Evolutionary conservation across 106 monocot species (phyloP).

Genomic region (Xerophyta viscosa): DNA sequence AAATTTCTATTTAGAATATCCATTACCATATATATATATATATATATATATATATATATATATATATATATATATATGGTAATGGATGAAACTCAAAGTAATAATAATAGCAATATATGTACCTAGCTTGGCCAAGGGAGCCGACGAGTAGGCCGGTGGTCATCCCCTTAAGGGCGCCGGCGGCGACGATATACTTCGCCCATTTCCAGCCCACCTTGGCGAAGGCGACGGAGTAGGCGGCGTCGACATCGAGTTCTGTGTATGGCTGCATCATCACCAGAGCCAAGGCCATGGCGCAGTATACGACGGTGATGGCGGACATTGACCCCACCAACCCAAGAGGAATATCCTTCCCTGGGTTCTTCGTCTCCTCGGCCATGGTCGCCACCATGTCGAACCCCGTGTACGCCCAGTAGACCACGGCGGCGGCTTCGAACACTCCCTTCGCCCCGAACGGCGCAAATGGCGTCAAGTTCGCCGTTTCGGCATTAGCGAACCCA

Average conservation of each 20-base stretch:
- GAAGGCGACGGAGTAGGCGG: constrained; percentile 73
- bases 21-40: no score
- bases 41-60: no score
- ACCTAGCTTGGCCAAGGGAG: constrained; percentile 43
- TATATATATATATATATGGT: no score
- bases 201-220: constrained; percentile 63
- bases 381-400: constrained; percentile 6
- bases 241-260: constrained; percentile 40
- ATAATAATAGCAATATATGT: no score
- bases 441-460: background rate
- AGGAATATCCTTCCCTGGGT: background rate
- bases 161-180: constrained; percentile 90
- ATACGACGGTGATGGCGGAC: constrained; percentile 1
- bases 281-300: constrained; percentile 1
- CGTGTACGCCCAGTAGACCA: constrained; percentile 6
- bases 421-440: constrained; percentile 1
- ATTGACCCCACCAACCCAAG: constrained; percentile 2
- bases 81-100: no score
- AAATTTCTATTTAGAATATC: no score
- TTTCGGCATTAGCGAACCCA: background rate
- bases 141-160: constrained; percentile 58
- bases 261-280: constrained; percentile 25
- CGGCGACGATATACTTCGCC: constrained; percentile 70
- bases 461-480: background rate
- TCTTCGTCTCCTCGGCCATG: constrained; percentile 7